A percentile compares a stretch with the other conserved stretches of the same genome.
Conservation (phyloP, 139 green algal genomes). For the Spirogloea muscicola region DNA sequence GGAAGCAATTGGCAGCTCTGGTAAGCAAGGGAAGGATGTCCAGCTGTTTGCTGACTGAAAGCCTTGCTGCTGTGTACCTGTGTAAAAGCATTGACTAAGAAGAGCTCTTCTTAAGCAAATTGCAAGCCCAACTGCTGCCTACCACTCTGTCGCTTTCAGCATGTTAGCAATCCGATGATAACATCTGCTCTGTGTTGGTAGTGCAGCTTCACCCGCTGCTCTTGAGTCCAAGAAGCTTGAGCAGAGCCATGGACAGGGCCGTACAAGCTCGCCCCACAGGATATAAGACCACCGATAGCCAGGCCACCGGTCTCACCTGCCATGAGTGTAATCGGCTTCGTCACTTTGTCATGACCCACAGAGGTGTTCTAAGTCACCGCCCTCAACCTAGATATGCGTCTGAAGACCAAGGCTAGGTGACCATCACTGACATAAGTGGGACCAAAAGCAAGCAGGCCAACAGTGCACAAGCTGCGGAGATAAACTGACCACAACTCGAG, state of each 20-base stretch:
- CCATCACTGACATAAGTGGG: too few relatives aligned
- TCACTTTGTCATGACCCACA: too few relatives aligned
- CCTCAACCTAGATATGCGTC: too few relatives aligned
- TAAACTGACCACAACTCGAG: conserved; percentile 36
- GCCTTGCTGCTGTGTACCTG: neutral
- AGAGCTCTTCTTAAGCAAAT: too few relatives aligned
- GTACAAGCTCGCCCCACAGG: conserved; percentile 50
- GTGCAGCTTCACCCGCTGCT: conserved; percentile 15
- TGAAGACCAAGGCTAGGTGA: too few relatives aligned
- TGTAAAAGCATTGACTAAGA: neutral
- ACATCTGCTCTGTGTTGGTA: neutral
- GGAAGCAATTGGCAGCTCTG: neutral
- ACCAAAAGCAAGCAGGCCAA: too few relatives aligned
- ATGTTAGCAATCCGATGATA: neutral
- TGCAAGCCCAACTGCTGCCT: too few relatives aligned
- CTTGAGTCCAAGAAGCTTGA: conserved; percentile 47
- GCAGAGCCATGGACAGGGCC: conserved; percentile 32
- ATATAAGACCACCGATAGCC: conserved; percentile 50
- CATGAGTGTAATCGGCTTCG: too few relatives aligned
- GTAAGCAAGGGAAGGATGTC: neutral
- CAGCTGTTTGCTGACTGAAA: neutral
- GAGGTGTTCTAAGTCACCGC: too few relatives aligned
- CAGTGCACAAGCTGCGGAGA: neutral
- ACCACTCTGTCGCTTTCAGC: too few relatives aligned
- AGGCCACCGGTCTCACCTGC: conserved; percentile 37